phyloP scores from a whole-genome alignment of 129 eudicot genomes.

The carrot (Daucus carota) region DH1_v3.0 NC_030382.2:49753501-49754000 shows the following conservation, averaged over 20 bases:
- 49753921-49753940: conserved; percentile 89
- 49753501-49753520: background rate
- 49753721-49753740: conserved; percentile 30
- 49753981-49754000: background rate
- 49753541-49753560: background rate
- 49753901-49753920: conserved; percentile 92
- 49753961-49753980: conserved; percentile 71
- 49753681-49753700: conserved; percentile 34
- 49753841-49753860: conserved; percentile 41
- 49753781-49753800: conserved; percentile 35
- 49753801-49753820: conserved; percentile 58
- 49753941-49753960: conserved; percentile 93
- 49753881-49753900: conserved; percentile 65
- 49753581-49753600: background rate
- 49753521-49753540: background rate
- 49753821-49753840: conserved; percentile 34
- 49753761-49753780: conserved; percentile 56
- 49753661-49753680: conserved; percentile 29
- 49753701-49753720: conserved; percentile 22
- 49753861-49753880: conserved; percentile 59
- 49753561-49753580: background rate
- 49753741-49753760: conserved; percentile 66
- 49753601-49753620: background rate
- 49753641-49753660: conserved; percentile 28
- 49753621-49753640: background rate